Conservation (phyloP, 148 eudicot species). For the Rhododendron simsii region DNA sequence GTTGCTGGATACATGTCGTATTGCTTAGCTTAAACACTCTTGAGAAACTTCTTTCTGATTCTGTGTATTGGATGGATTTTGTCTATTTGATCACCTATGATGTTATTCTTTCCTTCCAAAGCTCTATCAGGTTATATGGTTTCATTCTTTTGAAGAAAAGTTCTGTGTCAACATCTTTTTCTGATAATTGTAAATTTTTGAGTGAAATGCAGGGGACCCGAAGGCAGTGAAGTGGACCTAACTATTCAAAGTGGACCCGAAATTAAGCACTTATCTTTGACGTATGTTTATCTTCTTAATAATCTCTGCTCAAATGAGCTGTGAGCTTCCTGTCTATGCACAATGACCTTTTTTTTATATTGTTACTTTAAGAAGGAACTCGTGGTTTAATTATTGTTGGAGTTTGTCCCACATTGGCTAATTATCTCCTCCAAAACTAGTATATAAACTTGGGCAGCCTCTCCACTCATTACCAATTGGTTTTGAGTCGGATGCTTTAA, state of each 20-base stretch:
- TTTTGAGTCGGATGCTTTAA: no score
- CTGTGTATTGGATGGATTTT: neutral
- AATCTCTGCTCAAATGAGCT: conserved; percentile 15
- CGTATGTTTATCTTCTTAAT: conserved; percentile 31
- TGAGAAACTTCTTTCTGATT: no score
- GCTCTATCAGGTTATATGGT: neutral
- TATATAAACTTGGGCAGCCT: no score
- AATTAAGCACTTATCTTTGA: conserved; percentile 54
- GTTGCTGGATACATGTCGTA: neutral
- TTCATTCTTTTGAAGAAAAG: neutral
- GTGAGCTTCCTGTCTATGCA: conserved; percentile 1
- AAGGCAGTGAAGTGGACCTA: conserved; percentile 81
- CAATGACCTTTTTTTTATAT: neutral
- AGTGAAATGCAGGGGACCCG: conserved; percentile 72
- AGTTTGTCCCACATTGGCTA: no score
- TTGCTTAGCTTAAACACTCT: neutral
- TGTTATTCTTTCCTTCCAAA: neutral
- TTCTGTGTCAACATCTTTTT: neutral
- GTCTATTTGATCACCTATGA: neutral
- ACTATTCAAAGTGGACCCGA: conserved; percentile 57
- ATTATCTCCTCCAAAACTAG: no score
- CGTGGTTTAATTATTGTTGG: neutral
- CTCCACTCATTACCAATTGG: no score
- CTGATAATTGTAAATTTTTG: conserved; percentile 10
- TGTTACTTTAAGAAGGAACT: neutral